Percentiles rank a stretch among this genome's conserved stretches.
Conservation (phyloP, 2,329 filamentous ascomycete genomes). For the Aspergillus vadensis region DNA sequence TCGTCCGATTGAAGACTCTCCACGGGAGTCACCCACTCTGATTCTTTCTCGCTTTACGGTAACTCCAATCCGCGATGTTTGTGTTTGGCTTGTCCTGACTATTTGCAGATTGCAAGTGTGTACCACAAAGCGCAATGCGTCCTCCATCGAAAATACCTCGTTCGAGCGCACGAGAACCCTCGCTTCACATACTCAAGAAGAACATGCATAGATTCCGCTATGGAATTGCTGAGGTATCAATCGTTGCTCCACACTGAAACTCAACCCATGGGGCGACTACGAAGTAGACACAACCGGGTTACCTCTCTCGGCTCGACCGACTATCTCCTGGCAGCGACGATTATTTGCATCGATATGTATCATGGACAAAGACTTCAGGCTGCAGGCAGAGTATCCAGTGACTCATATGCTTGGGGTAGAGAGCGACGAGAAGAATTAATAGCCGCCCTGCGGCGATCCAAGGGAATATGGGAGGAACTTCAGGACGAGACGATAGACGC, state of each 20-base stretch:
- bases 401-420: slow-evolving; percentile 50
- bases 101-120: slow-evolving; percentile 66
- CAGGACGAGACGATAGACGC: slow-evolving; percentile 82
- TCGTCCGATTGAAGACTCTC: slow-evolving; percentile 71
- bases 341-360: slow-evolving; percentile 80
- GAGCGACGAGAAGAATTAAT: slow-evolving; percentile 72
- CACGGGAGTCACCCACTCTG: slow-evolving; percentile 66
- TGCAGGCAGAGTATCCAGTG: slow-evolving; percentile 37
- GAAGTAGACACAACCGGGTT: slow-evolving; percentile 75
- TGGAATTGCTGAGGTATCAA: slow-evolving; percentile 79
- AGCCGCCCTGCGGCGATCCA: slow-evolving; percentile 68
- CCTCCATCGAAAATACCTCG: slow-evolving; percentile 83
- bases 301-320: slow-evolving; percentile 79
- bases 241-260: slow-evolving; percentile 74
- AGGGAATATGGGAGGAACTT: slow-evolving; percentile 77
- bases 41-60: slow-evolving; percentile 79
- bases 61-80: slow-evolving; percentile 15
- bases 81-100: slow-evolving; percentile 14
- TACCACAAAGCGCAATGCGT: slow-evolving; percentile 88
- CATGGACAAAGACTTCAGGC: slow-evolving; percentile 49
- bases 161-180: slow-evolving; percentile 73
- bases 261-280: slow-evolving; percentile 69
- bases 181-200: slow-evolving; percentile 82
- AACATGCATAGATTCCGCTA: slow-evolving; percentile 80
- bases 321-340: slow-evolving; percentile 82